Base-by-base conservation (phyloP, 202 grass and related monocot genomes). In the Miscanthus sacchariflorus region DNA sequence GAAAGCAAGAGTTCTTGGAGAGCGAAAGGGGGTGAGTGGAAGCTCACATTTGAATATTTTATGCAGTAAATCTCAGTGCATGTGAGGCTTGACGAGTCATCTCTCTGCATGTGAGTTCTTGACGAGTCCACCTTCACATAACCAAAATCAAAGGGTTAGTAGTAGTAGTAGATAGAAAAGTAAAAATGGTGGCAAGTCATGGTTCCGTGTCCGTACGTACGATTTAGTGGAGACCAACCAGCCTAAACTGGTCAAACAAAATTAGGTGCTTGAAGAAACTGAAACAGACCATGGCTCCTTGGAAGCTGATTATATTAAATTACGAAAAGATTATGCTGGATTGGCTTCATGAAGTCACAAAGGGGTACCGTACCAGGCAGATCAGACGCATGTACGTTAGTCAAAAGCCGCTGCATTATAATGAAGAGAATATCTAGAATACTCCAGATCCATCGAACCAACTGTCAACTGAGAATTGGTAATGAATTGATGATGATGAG, bases 191-290 rank as follows among this genome's bases (percentile, higher is more conserved):
- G 40, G 19, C 39, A 40, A 39, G 70, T 87, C 48, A n/a, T 56
- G 17, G 49, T 74, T 52, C 5, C 28, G 54, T 67, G 21, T 74
- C 69, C 78, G 70, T 67, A 74, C 70, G 50, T 74, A 87, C 70
- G 30, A 49, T 65, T 23, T 17, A 72, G 71, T 45, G 82, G 45
- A 81, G 71, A 39, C 71, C 23, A 9, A 17, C 72, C 10, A 9
- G 15, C 64, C 7, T 63, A 46, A 59, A 18, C 30, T 70, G 43
- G 87, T 84, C 54, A 80, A 69, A 68, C 27, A 44, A 33, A 80
- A 65, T 27, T 27, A 43, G 77, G 59, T n/a, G 56, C 9, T 2
- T 33, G 24, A 50, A 15, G 15, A 81, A 69, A 85, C 21, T 58
- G 82, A 68, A 76, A 25, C 46, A 28, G 68, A 27, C 14, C 45